A percentile compares a stretch with the other conserved stretches of the same genome.
Evolutionary conservation across 495 filamentous ascomycete genomes (phyloP).

Genomic region (Talaromyces adpressus): DNA sequence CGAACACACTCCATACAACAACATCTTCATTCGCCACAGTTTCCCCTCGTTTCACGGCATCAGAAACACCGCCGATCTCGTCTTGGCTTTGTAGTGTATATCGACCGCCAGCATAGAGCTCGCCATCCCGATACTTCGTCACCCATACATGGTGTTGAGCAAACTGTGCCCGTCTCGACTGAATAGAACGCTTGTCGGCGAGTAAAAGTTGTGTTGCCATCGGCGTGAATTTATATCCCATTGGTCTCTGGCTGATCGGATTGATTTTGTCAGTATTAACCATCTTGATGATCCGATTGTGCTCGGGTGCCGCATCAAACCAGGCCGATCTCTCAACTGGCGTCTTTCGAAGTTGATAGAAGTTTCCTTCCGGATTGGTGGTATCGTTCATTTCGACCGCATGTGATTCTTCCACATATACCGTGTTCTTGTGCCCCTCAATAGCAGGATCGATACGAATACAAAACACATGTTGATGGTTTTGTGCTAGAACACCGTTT

Average conservation of each 20-base stretch:
- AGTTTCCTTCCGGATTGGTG: slow-evolving; percentile 79
- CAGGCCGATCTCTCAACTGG: slow-evolving; percentile 58
- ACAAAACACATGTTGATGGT: slow-evolving; percentile 91
- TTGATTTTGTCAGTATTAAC: slow-evolving; percentile 64
- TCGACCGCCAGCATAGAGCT: slow-evolving; percentile 76
- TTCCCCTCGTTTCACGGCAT: slow-evolving; percentile 46
- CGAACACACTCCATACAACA: slow-evolving; percentile 49
- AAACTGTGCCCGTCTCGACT: slow-evolving; percentile 76
- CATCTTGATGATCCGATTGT: slow-evolving; percentile 76
- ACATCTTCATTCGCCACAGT: slow-evolving; percentile 44
- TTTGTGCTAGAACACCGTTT: slow-evolving; percentile 72
- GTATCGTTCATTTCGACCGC: slow-evolving; percentile 58
- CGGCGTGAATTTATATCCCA: slow-evolving; percentile 75
- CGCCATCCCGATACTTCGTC: slow-evolving; percentile 68
- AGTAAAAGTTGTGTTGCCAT: slow-evolving; percentile 75
- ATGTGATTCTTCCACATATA: slow-evolving; percentile 67
- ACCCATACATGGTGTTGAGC: slow-evolving; percentile 83
- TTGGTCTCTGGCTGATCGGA: slow-evolving; percentile 64
- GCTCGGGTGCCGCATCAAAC: slow-evolving; percentile 56
- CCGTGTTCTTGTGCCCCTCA: slow-evolving; percentile 65
- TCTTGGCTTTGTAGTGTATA: slow-evolving; percentile 76
- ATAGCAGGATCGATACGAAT: slow-evolving; percentile 82
- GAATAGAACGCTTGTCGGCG: slow-evolving; percentile 64
- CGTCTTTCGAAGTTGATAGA: slow-evolving; percentile 60
- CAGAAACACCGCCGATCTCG: slow-evolving; percentile 53